Evolutionary conservation across 768 basidiomycete species (phyloP), one percentile per base, ranked within the genome.

Genomic region (Tricholoma hemisulphureum): DNA sequence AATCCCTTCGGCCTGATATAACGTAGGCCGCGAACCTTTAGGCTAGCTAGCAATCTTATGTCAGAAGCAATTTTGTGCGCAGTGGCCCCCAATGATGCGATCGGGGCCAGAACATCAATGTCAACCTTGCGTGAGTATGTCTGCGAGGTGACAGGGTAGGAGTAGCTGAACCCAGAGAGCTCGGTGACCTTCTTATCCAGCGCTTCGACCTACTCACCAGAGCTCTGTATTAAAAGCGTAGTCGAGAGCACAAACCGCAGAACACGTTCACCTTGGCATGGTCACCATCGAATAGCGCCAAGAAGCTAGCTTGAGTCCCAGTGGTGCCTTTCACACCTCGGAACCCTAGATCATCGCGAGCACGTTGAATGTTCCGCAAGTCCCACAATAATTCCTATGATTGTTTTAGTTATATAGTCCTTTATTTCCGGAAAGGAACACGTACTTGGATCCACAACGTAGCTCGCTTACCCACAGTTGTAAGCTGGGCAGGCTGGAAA

Each of bases 271-370:
- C 91, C 80, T 98, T 98, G 61, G 85, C 85, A 71, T 99, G 95
- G 70, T 98, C 88, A 0, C 95, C 95, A 59, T 98, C 91, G 67
- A 99, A 98, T 29, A 99, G 77, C 0, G 94, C 79, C 55, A 98
- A 78, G 79, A 98, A 99, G 63, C 91, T 94, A 3, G 93, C 97
- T 72, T 98, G 97, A 0, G 97, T 98, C 8, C 97, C 97, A 0
- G 97, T 99, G 0, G 97, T 98, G n/a, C 97, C 97, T 74, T 99
- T 99, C 52, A 96, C 97, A 46, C 97, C 97, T 55, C 97, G 85
- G 80, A 99, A 98, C 4, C 97, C 96, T 51, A 99, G 73, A 71
- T 98, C 96, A 61, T 92, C 87, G 21, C 93, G 79, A 0, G 91
- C 94, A 28, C 96, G 85, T 69, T 87, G 86, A 67, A 99, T 80